A percentile compares a stretch with the other conserved stretches of the same genome.
phyloP scores from a whole-genome alignment of 495 filamentous ascomycete species.

The Penicillium verhagenii region DNA sequence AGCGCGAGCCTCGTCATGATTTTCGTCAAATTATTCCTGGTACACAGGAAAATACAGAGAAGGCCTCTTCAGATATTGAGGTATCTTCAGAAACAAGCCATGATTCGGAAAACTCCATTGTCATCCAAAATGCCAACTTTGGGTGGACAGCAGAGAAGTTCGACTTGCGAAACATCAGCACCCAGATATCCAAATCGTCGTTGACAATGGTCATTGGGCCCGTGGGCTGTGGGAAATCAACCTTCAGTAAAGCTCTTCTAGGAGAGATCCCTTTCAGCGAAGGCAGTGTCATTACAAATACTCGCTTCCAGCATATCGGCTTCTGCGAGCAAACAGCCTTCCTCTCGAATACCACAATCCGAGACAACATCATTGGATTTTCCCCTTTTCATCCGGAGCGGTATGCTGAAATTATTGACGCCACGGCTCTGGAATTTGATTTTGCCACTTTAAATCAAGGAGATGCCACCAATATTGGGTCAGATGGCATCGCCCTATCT shows the following conservation, averaged over 20 bases:
- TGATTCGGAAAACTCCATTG: background rate
- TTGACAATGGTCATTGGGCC: background rate
- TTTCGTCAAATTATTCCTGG: background rate
- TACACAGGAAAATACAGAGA: background rate
- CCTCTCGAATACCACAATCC: background rate
- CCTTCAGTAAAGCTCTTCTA: background rate
- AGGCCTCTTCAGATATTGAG: background rate
- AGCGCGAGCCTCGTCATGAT: constrained; percentile 31
- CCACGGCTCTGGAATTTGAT: background rate
- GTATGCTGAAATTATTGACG: background rate
- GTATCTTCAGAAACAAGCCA: background rate
- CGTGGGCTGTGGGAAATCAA: background rate
- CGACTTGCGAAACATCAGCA: background rate
- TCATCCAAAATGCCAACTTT: background rate
- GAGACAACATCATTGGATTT: background rate
- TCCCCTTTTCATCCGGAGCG: background rate
- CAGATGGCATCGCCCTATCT: background rate
- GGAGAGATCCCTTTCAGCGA: background rate
- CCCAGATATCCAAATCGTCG: background rate
- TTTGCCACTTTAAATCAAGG: background rate
- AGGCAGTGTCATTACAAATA: background rate
- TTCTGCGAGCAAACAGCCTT: background rate
- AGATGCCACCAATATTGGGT: background rate
- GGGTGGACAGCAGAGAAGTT: background rate
- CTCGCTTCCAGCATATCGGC: background rate